phyloP scores from a whole-genome alignment of 176 grass and related monocot species.

The Paspalum vaginatum region DNA sequence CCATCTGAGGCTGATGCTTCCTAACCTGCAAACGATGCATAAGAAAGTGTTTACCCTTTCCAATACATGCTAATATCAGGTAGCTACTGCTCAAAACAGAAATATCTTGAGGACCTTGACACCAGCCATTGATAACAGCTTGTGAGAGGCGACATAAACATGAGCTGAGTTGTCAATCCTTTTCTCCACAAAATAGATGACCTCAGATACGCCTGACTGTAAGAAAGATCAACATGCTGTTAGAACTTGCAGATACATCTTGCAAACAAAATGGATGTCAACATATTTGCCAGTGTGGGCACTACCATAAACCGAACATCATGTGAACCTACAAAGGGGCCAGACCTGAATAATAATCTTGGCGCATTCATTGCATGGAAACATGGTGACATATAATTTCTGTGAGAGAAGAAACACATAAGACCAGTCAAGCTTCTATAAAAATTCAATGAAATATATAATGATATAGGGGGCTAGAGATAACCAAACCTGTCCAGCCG shows the following conservation, averaged over 20 bases:
- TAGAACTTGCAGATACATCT: not conserved
- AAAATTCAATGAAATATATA: not conserved
- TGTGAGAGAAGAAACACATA: constrained; percentile 48
- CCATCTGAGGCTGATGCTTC: constrained; percentile 89
- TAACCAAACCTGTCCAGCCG: constrained; percentile 78
- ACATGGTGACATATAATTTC: constrained; percentile 99
- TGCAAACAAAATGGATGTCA: constrained; percentile 1
- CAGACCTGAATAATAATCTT: constrained; percentile 98
- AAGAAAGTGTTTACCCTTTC: not conserved
- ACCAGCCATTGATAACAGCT: constrained; percentile 79
- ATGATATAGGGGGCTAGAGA: constrained; percentile 7
- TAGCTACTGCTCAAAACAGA: not conserved
- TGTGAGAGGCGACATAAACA: constrained; percentile 89
- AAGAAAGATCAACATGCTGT: constrained; percentile 47
- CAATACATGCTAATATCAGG: not conserved
- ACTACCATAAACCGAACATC: constrained; percentile 1
- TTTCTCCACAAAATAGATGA: constrained; percentile 98
- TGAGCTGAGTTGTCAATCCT: constrained; percentile 69
- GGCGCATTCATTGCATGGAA: constrained; percentile 96
- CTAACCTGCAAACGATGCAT: constrained; percentile 61
- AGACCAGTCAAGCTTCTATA: constrained; percentile 18
- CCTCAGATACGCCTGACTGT: constrained; percentile 95
- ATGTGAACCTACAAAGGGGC: constrained; percentile 9
- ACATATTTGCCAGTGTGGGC: not conserved
- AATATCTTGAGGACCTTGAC: constrained; percentile 67